Conservation (phyloP, 2,329 filamentous ascomycete genomes). For the Neonectria hederae region DNA sequence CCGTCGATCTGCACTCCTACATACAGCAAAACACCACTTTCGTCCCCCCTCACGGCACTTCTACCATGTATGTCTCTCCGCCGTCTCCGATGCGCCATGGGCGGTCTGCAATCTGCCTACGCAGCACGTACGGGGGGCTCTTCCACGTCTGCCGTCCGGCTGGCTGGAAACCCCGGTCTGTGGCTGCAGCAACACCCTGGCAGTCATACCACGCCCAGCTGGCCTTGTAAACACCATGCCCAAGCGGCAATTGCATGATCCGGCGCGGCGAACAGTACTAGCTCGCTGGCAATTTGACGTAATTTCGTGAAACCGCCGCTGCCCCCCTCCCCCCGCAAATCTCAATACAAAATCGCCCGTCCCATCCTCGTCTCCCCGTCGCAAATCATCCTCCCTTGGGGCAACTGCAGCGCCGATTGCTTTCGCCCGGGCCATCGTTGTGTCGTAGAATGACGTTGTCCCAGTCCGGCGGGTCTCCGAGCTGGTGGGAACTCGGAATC, state of each 20-base stretch:
- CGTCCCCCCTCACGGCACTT: slow-evolving; percentile 1
- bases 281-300: slow-evolving; percentile 6
- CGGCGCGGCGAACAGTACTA: neutral
- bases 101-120: neutral
- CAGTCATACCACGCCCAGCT: slow-evolving; percentile 9
- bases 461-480: slow-evolving; percentile 29
- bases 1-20: neutral
- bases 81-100: neutral
- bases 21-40: neutral
- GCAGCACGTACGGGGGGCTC: neutral
- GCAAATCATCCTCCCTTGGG: slow-evolving; percentile 11
- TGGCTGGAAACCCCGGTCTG: neutral
- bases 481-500: slow-evolving; percentile 17
- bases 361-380: slow-evolving; percentile 6
- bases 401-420: slow-evolving; percentile 13
- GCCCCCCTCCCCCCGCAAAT: slow-evolving; percentile 6
- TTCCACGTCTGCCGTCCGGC: slow-evolving; percentile 4
- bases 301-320: slow-evolving; percentile 19
- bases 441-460: slow-evolving; percentile 17
- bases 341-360: slow-evolving; percentile 10
- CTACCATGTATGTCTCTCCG: neutral
- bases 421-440: slow-evolving; percentile 8
- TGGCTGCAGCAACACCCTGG: slow-evolving; percentile 17
- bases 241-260: slow-evolving; percentile 1
- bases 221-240: neutral